Conservation (phyloP, 768 basidiomycete species). For the Boletus tylopilopsis region DNA sequence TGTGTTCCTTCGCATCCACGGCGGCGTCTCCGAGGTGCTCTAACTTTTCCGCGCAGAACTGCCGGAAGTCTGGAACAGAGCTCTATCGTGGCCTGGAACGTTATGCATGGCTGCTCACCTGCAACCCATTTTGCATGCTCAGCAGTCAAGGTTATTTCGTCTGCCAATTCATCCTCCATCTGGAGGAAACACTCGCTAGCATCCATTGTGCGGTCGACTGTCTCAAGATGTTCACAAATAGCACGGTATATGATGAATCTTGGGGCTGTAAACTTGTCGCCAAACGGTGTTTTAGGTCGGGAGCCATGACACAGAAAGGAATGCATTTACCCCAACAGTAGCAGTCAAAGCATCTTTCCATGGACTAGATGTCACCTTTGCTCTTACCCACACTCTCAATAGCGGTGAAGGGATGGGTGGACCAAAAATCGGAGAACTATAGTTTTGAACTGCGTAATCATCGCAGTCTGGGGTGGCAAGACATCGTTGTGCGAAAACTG, state of each 20-base stretch:
- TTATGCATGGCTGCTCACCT: background rate
- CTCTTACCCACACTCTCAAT: background rate
- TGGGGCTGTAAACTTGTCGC: background rate
- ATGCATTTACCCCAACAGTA: background rate
- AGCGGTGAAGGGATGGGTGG: background rate
- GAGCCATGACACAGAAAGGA: background rate
- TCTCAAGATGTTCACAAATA: background rate
- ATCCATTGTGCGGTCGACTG: background rate
- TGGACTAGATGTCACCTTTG: background rate
- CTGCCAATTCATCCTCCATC: background rate
- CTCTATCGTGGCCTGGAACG: background rate
- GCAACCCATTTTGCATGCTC: background rate
- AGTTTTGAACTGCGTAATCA: background rate
- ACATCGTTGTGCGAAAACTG: too few relatives aligned
- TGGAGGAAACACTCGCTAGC: background rate
- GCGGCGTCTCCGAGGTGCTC: background rate
- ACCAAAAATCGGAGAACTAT: too few relatives aligned
- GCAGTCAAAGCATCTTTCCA: background rate
- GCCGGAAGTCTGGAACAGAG: background rate
- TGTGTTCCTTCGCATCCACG: background rate
- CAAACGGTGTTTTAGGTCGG: background rate
- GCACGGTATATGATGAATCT: background rate
- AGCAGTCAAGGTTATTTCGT: background rate
- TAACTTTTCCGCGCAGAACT: background rate
- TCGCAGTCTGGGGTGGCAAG: background rate